phyloP scores from a whole-genome alignment of 2,329 filamentous ascomycete species.

The Nemania sp. region DNA sequence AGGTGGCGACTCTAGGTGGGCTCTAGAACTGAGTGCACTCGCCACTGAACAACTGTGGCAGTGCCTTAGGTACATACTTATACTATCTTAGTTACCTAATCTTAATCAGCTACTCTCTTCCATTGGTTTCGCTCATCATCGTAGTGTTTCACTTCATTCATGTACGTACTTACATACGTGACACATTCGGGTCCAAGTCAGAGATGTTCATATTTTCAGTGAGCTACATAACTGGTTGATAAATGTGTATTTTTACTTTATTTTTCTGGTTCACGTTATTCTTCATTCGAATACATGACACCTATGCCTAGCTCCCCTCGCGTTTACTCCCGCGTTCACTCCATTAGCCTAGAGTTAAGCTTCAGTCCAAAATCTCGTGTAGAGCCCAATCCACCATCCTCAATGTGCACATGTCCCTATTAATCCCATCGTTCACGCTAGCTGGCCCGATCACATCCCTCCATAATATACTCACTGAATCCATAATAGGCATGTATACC shows the following conservation, averaged over 20 bases:
- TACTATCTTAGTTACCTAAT: constrained; percentile 6
- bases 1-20: too few species aligned
- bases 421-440: constrained; percentile 21
- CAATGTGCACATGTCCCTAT: constrained; percentile 14
- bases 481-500: constrained; percentile 33
- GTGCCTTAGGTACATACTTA: too few species aligned
- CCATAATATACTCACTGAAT: constrained; percentile 10
- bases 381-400: background rate
- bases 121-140: constrained; percentile 29
- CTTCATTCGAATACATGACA: constrained; percentile 9
- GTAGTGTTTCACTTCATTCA: background rate
- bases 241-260: too few species aligned
- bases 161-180: background rate
- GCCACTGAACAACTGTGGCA: background rate
- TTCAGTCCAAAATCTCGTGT: constrained; percentile 13
- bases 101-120: constrained; percentile 30
- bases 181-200: background rate
- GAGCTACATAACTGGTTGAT: background rate
- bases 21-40: background rate
- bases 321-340: background rate
- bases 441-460: constrained; percentile 9
- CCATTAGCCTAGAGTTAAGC: background rate
- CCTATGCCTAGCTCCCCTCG: background rate
- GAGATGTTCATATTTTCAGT: too few species aligned
- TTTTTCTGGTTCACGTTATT: background rate